Evolutionary conservation across 2,329 filamentous ascomycete genomes (phyloP).

Genomic region (Aphanoascus verrucosus): DNA sequence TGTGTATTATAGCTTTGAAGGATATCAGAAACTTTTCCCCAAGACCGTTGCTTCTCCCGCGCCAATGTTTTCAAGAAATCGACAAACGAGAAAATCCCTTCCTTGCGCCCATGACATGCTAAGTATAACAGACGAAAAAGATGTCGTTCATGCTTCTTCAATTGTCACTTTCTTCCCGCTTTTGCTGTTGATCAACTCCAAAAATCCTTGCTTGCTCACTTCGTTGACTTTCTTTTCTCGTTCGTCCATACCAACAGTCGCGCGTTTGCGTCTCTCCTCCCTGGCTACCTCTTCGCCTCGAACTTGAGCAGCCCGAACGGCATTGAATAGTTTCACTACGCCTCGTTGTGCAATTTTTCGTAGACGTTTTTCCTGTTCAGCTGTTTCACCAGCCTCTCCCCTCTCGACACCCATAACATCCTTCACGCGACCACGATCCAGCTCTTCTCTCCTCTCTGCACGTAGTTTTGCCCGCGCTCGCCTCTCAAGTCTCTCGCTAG

Average conservation of each 20-base stretch:
- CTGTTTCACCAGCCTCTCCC: constrained; percentile 42
- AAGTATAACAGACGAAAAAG: constrained; percentile 19
- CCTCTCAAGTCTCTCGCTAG: constrained; percentile 67
- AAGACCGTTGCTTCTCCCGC: background rate
- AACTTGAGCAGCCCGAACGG: constrained; percentile 83
- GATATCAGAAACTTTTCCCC: constrained; percentile 10
- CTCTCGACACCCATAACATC: constrained; percentile 64
- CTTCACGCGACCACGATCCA: constrained; percentile 78
- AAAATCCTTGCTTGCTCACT: constrained; percentile 93
- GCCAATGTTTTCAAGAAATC: constrained; percentile 17
- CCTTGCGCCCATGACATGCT: constrained; percentile 38
- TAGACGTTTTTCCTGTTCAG: constrained; percentile 65
- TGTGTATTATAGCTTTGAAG: constrained; percentile 13
- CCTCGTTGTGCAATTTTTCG: constrained; percentile 83
- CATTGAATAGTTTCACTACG: constrained; percentile 94
- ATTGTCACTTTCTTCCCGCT: constrained; percentile 41
- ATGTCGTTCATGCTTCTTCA: constrained; percentile 31
- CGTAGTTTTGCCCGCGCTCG: constrained; percentile 70
- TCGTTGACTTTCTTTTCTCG: constrained; percentile 83
- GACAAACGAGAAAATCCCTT: constrained; percentile 7
- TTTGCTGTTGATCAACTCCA: constrained; percentile 68
- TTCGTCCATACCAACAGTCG: constrained; percentile 66
- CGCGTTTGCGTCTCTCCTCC: constrained; percentile 55
- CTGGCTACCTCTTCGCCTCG: constrained; percentile 66
- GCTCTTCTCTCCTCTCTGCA: constrained; percentile 64